phyloP scores from a whole-genome alignment of 2,329 filamentous ascomycete species.

The Volutella citrinella region DNA sequence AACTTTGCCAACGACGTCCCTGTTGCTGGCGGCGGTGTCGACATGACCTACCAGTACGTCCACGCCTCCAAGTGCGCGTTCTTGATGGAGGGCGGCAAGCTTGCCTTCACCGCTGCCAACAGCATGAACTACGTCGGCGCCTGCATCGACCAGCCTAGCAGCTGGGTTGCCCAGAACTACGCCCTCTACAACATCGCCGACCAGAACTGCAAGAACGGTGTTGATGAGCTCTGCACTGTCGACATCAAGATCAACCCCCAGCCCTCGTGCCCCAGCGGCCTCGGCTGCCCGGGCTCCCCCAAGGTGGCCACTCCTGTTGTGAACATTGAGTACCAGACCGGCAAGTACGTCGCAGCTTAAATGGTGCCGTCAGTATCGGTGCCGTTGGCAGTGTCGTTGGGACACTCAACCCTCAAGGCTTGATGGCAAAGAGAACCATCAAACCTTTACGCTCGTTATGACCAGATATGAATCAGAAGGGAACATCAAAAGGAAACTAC shows the following conservation, averaged over 20 bases:
- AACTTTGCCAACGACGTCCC: slow-evolving; percentile 44
- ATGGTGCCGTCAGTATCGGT: no score
- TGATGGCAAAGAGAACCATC: no score
- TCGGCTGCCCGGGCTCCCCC: slow-evolving; percentile 36
- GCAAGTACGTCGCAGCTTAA: slow-evolving; percentile 30
- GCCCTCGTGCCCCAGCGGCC: slow-evolving; percentile 44
- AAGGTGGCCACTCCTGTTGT: slow-evolving; percentile 37
- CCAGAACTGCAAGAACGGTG: slow-evolving; percentile 45
- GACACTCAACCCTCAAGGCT: slow-evolving; percentile 10
- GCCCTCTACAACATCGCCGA: slow-evolving; percentile 53
- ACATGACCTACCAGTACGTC: slow-evolving; percentile 49
- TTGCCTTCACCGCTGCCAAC: slow-evolving; percentile 55
- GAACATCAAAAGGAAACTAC: no score
- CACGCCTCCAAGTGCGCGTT: slow-evolving; percentile 45
- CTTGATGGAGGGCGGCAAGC: slow-evolving; percentile 48
- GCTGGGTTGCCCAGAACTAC: slow-evolving; percentile 52
- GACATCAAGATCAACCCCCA: slow-evolving; percentile 50
- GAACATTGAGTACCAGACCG: slow-evolving; percentile 52
- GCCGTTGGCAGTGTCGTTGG: no score
- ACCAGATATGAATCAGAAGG: no score
- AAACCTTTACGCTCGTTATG: no score
- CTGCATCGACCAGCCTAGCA: slow-evolving; percentile 43
- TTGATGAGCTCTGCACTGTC: slow-evolving; percentile 49
- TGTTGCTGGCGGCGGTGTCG: slow-evolving; percentile 45
- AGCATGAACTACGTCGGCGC: slow-evolving; percentile 52